Evolutionary conservation across 2,329 filamentous ascomycete genomes (phyloP), one percentile per base, ranked within the genome.

Genomic region (Lasiodiplodia theobromae): DNA sequence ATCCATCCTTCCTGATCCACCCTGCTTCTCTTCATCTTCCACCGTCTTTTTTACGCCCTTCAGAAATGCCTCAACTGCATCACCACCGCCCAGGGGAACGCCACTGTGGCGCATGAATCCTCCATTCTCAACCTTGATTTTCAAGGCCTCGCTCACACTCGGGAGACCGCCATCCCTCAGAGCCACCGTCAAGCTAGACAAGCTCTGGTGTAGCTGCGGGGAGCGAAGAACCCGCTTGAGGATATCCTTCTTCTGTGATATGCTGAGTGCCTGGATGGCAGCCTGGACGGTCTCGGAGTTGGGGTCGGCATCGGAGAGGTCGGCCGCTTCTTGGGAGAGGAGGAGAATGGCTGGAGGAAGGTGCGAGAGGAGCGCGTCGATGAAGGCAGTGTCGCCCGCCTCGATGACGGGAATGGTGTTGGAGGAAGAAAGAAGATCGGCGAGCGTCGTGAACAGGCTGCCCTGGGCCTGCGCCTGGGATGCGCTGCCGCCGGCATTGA

Each of bases 21-120:
- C 31, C 54, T 62, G 49, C 34, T 76, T 74, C 49, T 72, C 72
- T n/a, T 81, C 78, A 69, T 82, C 84, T 73, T 91, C 86, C 0
- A 94, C 91, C 6, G 88, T 90, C 82, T 88, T 91, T 85, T 92
- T 96, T 58, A 97, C 90, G 3, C 95, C 96, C 68, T 96, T 88
- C 25, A 99, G 86, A 80, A 99, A 99, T 3, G 92, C 92, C 82
- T 96, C 91, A 1, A 99, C 90, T 14, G 95, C 95, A 74, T 96
- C 91, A 6, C 92, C 92, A 65, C 94, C 94, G 53, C 94, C 95
- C 56, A 97, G 81, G 2, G 95, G 94, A 83, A 97, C 90, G 63
- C 88, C 91, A 6, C 92, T 91, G 67, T 92, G 89, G 70, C 86
- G 86, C 75, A 97, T 86, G 71, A 92, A 91, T 3, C 95, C 95